Percentiles rank a stretch among this genome's conserved stretches.
These are phyloP conservation scores for Seminavis robusta DNA, from an alignment of 108 stramenopile genomes.

Conservation along the genomic window DNA sequence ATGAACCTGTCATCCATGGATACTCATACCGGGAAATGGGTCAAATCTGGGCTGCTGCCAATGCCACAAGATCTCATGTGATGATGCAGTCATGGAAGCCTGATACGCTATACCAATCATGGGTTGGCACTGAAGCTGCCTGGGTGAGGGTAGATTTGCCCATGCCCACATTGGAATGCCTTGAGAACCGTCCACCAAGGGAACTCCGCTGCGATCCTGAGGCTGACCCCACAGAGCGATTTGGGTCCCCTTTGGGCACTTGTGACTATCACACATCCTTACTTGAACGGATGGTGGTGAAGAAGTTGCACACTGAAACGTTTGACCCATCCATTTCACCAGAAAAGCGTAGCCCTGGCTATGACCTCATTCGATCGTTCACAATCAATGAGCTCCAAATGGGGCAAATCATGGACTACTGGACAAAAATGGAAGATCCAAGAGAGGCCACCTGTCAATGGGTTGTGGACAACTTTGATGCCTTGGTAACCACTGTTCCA, in stretches of 20 bases:
- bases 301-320: neutral
- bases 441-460: constrained; percentile 35
- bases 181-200: no score
- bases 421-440: constrained; percentile 9
- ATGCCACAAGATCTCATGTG: constrained; percentile 32
- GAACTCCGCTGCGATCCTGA: constrained; percentile 12
- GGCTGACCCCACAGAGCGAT: neutral
- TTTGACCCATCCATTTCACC: no score
- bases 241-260: constrained; percentile 16
- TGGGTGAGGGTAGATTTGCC: no score
- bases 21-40: constrained; percentile 30
- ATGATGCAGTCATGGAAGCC: constrained; percentile 33
- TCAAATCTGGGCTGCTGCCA: constrained; percentile 35
- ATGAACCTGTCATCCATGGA: constrained; percentile 18
- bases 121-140: no score
- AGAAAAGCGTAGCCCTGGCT: constrained; percentile 13
- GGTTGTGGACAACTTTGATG: constrained; percentile 21
- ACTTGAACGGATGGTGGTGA: constrained; percentile 6
- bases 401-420: constrained; percentile 6
- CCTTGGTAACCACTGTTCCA: constrained; percentile 15
- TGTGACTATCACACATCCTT: constrained; percentile 15
- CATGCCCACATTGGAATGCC: no score
- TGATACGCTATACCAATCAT: no score
- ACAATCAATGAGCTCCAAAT: constrained; percentile 7
- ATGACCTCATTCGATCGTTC: constrained; percentile 7